Base-by-base conservation (phyloP, 2,329 filamentous ascomycete genomes). In the Nakataea oryzae region DNA sequence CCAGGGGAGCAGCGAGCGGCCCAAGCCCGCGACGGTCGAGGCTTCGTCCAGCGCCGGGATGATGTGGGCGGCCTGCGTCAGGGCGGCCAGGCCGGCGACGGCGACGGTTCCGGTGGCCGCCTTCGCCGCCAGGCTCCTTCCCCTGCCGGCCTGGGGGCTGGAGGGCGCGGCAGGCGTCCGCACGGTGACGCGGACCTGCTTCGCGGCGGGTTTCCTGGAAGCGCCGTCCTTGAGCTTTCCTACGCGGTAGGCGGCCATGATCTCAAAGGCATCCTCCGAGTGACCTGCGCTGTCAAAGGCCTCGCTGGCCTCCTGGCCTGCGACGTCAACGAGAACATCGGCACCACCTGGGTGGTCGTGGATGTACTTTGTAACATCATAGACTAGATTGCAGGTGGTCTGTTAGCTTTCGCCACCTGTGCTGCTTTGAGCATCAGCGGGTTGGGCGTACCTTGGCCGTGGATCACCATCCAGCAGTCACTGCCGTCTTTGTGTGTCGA, bases 341-440 rank as follows among this genome's bases (percentile, higher is more conserved):
- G 86, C 85, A 63, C 95, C 95, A 67, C 95, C 95, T 26, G 95
- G 95, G 73, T 99, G 95, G 67, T 92, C 87, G 61, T 92, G 85
- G 64, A 97, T 75, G 71, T 99, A 99, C 62, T 90, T 86, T 63
- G 95, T 97, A 66, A 99, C 83, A 79, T 99, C 93, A 81, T 92
- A 99, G 69, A 99, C 93, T 50, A 24, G 8, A 24, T 17, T n/a
- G 17, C 17, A n/a, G 21, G 2, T 3, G 24, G 11, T 9, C 21
- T 9, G 41, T 50, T 50, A 50, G 41, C 41, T n/a, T n/a, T n/a
- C n/a, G n/a, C n/a, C n/a, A n/a, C n/a, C n/a, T n/a, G n/a, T n/a
- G n/a, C n/a, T n/a, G n/a, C n/a, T n/a, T n/a, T n/a, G n/a, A n/a
- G n/a, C n/a, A n/a, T n/a, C n/a, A n/a, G n/a, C n/a, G n/a, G 41